phyloP scores from a whole-genome alignment of 495 filamentous ascomycete genomes.

The Aspergillus bertholletiae region DNA sequence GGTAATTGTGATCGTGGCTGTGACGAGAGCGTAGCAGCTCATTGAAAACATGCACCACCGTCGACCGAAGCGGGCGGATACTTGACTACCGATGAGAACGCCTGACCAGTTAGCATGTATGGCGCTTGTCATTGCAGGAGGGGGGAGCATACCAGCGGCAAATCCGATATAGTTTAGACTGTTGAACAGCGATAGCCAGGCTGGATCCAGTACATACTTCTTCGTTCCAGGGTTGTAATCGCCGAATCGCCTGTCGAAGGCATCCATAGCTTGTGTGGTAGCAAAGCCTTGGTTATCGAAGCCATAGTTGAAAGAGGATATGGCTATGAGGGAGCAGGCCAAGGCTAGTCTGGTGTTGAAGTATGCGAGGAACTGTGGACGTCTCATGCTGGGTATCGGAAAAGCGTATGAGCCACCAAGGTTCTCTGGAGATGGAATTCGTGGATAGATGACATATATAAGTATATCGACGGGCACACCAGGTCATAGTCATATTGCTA shows the following conservation, averaged over 20 bases:
- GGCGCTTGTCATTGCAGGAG: not conserved
- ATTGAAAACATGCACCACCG: conserved; percentile 33
- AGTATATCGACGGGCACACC: not conserved
- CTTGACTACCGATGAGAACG: conserved; percentile 22
- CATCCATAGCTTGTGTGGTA: conserved; percentile 25
- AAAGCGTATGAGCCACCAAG: not conserved
- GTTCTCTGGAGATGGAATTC: not conserved
- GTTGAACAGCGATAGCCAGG: conserved; percentile 26
- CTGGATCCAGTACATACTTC: conserved; percentile 18
- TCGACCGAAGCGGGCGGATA: conserved; percentile 20
- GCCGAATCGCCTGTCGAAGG: conserved; percentile 25
- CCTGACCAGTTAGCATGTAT: conserved; percentile 9
- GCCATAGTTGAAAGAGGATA: conserved; percentile 30
- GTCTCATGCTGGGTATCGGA: not conserved
- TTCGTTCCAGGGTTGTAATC: conserved; percentile 16
- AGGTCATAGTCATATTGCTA: not conserved
- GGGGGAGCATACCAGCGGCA: conserved; percentile 20
- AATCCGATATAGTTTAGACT: conserved; percentile 29
- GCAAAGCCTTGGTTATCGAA: conserved; percentile 27
- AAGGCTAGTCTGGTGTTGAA: not conserved
- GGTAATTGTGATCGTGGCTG: conserved; percentile 28
- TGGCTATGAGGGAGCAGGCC: conserved; percentile 17
- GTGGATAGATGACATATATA: not conserved
- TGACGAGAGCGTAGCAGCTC: conserved; percentile 30
- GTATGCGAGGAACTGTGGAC: not conserved